Conservation (phyloP, 176 grass and related monocot genomes). For the Oryza punctata region DNA sequence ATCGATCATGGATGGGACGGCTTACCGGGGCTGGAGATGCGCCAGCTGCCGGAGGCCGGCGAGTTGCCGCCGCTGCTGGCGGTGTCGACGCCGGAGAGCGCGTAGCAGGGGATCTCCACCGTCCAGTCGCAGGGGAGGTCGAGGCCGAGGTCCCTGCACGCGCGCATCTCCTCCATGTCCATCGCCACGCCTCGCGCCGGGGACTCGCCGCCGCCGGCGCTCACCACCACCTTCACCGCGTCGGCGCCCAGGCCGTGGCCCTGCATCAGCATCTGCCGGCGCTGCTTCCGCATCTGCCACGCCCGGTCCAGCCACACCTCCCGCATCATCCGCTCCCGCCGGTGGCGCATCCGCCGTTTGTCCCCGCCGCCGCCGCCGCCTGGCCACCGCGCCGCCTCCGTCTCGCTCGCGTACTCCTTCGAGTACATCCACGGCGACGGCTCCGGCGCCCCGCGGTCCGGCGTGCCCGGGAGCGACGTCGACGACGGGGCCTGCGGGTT, state of each 20-base stretch:
- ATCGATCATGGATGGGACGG: too few species aligned
- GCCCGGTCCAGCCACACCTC: slow-evolving; percentile 64
- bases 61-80: slow-evolving; percentile 63
- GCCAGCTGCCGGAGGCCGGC: slow-evolving; percentile 59
- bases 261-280: not conserved
- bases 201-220: not conserved
- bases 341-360: not conserved
- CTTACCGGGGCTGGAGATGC: slow-evolving; percentile 65
- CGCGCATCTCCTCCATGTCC: slow-evolving; percentile 71
- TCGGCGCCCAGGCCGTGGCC: not conserved
- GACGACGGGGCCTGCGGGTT: slow-evolving; percentile 1
- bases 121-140: slow-evolving; percentile 66
- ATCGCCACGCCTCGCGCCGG: slow-evolving; percentile 43
- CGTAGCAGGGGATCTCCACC: slow-evolving; percentile 53
- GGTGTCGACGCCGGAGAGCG: slow-evolving; percentile 47
- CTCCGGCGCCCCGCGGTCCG: slow-evolving; percentile 40
- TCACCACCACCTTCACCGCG: slow-evolving; percentile 12
- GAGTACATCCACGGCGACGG: slow-evolving; percentile 25
- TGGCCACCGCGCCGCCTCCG: slow-evolving; percentile 50
- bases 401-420: slow-evolving; percentile 69
- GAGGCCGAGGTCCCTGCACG: slow-evolving; percentile 69
- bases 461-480: slow-evolving; percentile 44
- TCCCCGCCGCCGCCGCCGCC: not conserved
- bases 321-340: slow-evolving; percentile 40
- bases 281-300: slow-evolving; percentile 56